A percentile compares a stretch with the other conserved stretches of the same genome.
Conservation (phyloP, 306 rosid species). For the Chamaecrista fasciculata region DNA sequence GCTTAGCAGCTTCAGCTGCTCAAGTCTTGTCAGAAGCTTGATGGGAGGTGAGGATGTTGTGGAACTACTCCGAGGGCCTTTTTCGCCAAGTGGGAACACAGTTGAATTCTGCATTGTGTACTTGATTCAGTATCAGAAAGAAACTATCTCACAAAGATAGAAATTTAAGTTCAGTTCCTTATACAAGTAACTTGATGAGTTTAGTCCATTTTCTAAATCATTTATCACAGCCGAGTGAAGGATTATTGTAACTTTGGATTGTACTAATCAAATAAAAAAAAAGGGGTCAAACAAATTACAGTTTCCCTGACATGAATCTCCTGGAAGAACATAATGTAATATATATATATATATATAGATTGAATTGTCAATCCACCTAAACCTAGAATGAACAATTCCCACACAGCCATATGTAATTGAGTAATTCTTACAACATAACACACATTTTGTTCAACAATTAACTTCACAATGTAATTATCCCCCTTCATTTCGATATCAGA, state of each 20-base stretch:
- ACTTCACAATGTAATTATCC: neutral
- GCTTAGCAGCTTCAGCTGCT: slow-evolving; percentile 74
- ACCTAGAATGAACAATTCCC: too few species aligned
- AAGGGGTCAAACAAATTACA: too few species aligned
- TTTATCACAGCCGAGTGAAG: neutral
- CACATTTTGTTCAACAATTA: neutral
- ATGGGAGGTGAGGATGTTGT: slow-evolving; percentile 41
- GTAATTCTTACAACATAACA: too few species aligned
- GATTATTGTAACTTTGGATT: neutral
- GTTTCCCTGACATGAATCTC: too few species aligned
- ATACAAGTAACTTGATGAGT: too few species aligned
- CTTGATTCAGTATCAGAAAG: neutral
- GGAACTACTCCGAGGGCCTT: slow-evolving; percentile 56
- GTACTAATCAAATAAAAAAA: too few species aligned
- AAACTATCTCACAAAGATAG: neutral
- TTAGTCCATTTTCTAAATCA: neutral
- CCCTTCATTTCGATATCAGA: neutral
- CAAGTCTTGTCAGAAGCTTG: slow-evolving; percentile 81
- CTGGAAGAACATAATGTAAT: too few species aligned
- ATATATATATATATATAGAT: too few species aligned
- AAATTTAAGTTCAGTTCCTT: too few species aligned
- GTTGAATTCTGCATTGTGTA: slow-evolving; percentile 45
- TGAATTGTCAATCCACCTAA: too few species aligned
- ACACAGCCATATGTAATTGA: too few species aligned
- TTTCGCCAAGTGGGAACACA: slow-evolving; percentile 64